These are phyloP conservation scores for Lachnellula hyalina DNA, from an alignment of 2,329 filamentous ascomycete species.

Conservation along the genomic window DNA sequence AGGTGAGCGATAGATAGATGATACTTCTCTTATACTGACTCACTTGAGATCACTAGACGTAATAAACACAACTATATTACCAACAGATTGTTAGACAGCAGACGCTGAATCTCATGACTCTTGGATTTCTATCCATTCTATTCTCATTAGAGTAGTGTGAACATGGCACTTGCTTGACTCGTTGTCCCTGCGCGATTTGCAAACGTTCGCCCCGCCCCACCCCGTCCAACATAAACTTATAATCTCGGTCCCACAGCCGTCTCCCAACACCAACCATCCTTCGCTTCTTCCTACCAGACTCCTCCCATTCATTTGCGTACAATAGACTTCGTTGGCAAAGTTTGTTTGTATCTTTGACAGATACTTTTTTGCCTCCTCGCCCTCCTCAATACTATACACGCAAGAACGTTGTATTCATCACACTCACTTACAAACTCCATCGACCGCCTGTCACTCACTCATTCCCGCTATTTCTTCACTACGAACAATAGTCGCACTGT, in stretches of 20 bases:
- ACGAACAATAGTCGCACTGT: conserved; percentile 9
- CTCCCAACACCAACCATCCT: background rate
- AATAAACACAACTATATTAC: too few species aligned
- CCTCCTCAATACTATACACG: conserved; percentile 15
- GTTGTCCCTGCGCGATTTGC: too few species aligned
- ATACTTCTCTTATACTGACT: too few species aligned
- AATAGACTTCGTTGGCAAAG: conserved; percentile 53
- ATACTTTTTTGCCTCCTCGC: conserved; percentile 28
- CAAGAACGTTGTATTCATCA: conserved; percentile 16
- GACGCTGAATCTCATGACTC: too few species aligned
- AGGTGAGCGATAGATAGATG: too few species aligned
- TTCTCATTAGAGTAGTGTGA: too few species aligned
- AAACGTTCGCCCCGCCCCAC: too few species aligned
- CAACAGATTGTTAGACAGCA: too few species aligned
- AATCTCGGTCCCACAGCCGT: background rate
- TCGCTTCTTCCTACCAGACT: background rate
- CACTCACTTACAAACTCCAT: conserved; percentile 4
- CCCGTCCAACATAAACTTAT: too few species aligned
- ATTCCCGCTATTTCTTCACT: background rate
- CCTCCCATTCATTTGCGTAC: conserved; percentile 11
- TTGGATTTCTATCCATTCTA: too few species aligned
- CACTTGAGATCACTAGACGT: too few species aligned
- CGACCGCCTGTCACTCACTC: background rate
- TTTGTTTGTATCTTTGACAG: conserved; percentile 34
- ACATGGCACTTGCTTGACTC: too few species aligned